Base-by-base conservation (phyloP, 371 early-diverging fungal genomes). In the Mortierella sp. region DNA sequence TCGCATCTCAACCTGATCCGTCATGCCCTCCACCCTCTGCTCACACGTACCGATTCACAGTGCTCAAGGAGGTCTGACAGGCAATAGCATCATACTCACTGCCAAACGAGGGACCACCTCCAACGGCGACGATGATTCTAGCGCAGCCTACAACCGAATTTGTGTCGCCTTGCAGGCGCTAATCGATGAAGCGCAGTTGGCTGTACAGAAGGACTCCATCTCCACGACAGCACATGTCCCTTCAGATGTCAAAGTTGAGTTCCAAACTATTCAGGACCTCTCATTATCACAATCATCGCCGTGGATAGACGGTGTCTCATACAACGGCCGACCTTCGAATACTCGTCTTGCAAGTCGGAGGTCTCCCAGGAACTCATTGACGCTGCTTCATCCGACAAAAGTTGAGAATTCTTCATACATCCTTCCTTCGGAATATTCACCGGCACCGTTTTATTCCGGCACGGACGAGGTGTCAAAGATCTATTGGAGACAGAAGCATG, bases 401-500 rank as follows among this genome's bases (percentile, higher is more conserved):
- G 17, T 44, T 17, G 46, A 55, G 9, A 24, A 42, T 50, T 19
- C 31, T 8, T 19, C 44, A 14, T 23, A 54, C 12, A 42, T 19
- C 23, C 42, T 41, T 24, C 43, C 55, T 31, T 9, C 46, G 6
- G n/a, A 15, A 6, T 58, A 37, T 23, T 53, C 59, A 12, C 59
- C 67, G 0, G 6, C 34, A 4, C 52, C 70, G 5, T 56, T 31
- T 28, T 70, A 63, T n/a, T 58, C 63, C 17, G 54, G 59, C 19
- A 70, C 50, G 37, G 64, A 59, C 55, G 70, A 63, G 19, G 63
- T 62, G 37, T 55, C 64, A 12, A 67, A 59, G 37, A 67, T 73
- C n/a, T 56, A 53, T 27, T 68, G 75, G 69, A 62, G 37, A 24
- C 68, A 73, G 50, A 67, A 67, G 31, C 75, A 73, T 17, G 63